Base-by-base conservation (phyloP, 1,284 basidiomycete genomes). In the Austroboletus novae-zelandiae region DNA sequence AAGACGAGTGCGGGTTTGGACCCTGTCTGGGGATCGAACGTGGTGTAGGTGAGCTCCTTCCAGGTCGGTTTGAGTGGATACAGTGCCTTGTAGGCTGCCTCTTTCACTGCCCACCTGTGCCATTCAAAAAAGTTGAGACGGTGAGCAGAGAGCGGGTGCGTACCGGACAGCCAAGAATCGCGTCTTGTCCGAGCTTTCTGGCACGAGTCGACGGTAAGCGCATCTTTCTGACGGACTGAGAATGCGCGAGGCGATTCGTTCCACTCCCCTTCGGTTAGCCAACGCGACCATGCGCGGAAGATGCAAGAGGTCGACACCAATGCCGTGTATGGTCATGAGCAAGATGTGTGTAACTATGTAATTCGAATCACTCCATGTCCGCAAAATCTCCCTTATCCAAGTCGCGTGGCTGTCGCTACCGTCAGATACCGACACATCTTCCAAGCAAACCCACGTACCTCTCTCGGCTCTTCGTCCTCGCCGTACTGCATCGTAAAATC, bases 401-500 rank as follows among this genome's bases (percentile, higher is more conserved):
- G 68, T 94, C 91, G 61, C 81, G 86, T 11, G 92, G 92, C 84
- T 91, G 53, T 35, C 34, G 18, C 31, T 31, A 50, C 35, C n/a
- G 35, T 55, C 49, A 49, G 52, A 29, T 44, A 6, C 11, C 17
- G 8, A 36, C 17, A 2, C 13, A 30, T 10, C 32, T 34, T 23
- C 40, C 40, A 50, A n/a, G 40, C 47, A 7, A 42, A 40, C 62
- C 9, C 5, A 15, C 77, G 51, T 60, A 89, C 89, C 81, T 91
- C 89, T 74, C 86, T 91, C 20, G 92, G 93, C 65, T 95, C 92
- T 65, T 95, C 92, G 54, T 94, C 91, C 73, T 95, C 92, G 41
- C 92, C 93, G 61, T 95, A 98, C 69, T 98, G 95, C 83, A 98
- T 92, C 54, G 93, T 89, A 62, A 95, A 95, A 73, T 99, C 97